Conservation (phyloP, 441 rosid genomes). For the Brassica balearica region DNA sequence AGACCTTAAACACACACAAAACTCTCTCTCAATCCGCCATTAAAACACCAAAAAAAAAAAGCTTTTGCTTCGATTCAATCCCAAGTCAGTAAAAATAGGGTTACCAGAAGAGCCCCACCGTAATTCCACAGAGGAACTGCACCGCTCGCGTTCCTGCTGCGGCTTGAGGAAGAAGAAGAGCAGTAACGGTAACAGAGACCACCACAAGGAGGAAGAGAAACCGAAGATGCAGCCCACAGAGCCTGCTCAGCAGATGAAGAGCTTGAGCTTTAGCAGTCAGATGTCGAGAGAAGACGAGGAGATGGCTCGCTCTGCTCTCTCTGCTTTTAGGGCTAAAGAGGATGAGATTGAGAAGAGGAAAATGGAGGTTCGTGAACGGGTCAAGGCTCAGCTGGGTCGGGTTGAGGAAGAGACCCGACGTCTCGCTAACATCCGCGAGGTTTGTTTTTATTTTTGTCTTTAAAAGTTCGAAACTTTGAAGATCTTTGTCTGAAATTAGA, state of each 20-base stretch:
- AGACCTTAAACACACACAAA: constrained; percentile 31
- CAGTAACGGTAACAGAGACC: background rate
- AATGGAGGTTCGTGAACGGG: constrained; percentile 80
- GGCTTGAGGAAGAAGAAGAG: constrained; percentile 43
- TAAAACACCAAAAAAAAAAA: constrained; percentile 14
- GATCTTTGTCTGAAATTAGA: constrained; percentile 30
- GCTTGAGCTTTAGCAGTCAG: constrained; percentile 84
- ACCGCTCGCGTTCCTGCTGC: constrained; percentile 48
- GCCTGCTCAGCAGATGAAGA: constrained; percentile 50
- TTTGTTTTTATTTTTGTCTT: constrained; percentile 20
- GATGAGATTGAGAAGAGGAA: constrained; percentile 94
- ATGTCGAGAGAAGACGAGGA: constrained; percentile 92
- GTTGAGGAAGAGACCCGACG: constrained; percentile 87
- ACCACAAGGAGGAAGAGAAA: constrained; percentile 18
- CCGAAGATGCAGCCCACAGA: constrained; percentile 41
- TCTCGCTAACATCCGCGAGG: constrained; percentile 87
- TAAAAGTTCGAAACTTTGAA: background rate
- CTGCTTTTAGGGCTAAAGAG: constrained; percentile 82
- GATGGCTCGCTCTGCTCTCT: constrained; percentile 87
- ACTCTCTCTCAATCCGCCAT: constrained; percentile 21
- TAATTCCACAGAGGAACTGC: constrained; percentile 45
- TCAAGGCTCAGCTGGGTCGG: constrained; percentile 83
- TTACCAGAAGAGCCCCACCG: constrained; percentile 40
- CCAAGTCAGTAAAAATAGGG: constrained; percentile 43
- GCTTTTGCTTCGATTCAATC: constrained; percentile 30